These are phyloP conservation scores for Fusarium sororula DNA, from an alignment of 2,329 filamentous ascomycete species.

Conservation along the genomic window DNA sequence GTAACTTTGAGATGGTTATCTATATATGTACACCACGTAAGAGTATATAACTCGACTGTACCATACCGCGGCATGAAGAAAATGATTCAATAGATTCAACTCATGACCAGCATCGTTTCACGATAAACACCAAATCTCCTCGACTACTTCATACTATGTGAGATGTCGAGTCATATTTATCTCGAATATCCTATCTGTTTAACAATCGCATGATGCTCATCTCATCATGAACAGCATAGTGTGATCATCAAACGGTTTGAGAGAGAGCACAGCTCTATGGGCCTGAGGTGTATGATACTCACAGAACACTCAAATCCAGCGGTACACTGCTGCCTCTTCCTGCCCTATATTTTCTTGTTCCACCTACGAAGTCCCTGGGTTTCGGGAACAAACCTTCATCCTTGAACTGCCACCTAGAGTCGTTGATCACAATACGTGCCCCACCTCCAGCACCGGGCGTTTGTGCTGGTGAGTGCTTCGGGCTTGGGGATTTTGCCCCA, in stretches of 20 bases:
- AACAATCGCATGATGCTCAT: constrained; percentile 32
- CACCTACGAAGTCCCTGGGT: constrained; percentile 81
- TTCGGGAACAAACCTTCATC: constrained; percentile 84
- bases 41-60: constrained; percentile 39
- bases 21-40: constrained; percentile 41
- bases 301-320: constrained; percentile 76
- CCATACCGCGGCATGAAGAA: constrained; percentile 34
- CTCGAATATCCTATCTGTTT: constrained; percentile 22
- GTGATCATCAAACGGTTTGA: not conserved
- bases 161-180: constrained; percentile 4
- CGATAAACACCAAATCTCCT: not conserved
- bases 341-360: constrained; percentile 82
- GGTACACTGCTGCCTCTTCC: constrained; percentile 95
- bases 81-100: constrained; percentile 1
- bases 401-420: constrained; percentile 87
- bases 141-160: not conserved
- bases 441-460: constrained; percentile 41
- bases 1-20: constrained; percentile 52
- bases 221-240: constrained; percentile 12
- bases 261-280: constrained; percentile 5
- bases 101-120: not conserved
- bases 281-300: constrained; percentile 21
- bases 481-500: constrained; percentile 62
- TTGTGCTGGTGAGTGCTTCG: constrained; percentile 48
- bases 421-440: constrained; percentile 70